phyloP scores from a whole-genome alignment of 352 stramenopile genomes.

The Globisporangium spiculum region DNA sequence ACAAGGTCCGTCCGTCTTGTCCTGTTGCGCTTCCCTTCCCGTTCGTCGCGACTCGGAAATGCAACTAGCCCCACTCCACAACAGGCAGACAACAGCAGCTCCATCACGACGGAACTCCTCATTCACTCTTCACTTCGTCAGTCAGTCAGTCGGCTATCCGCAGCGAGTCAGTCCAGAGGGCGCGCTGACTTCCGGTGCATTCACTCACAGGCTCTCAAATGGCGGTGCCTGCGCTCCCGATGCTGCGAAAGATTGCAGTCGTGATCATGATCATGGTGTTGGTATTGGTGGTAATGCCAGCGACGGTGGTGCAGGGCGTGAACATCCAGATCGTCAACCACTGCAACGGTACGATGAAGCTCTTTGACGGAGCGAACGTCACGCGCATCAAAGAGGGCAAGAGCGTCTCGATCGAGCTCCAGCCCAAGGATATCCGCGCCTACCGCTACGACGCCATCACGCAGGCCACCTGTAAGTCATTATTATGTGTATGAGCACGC shows the following conservation, averaged over 20 bases:
- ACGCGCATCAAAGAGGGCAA: slow-evolving; percentile 10
- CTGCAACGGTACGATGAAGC: slow-evolving; percentile 16
- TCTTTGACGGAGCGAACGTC: slow-evolving; percentile 16
- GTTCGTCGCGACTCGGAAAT: not conserved
- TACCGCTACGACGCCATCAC: slow-evolving; percentile 15
- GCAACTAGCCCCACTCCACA: not conserved
- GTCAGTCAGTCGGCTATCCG: not conserved
- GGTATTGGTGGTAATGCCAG: not conserved
- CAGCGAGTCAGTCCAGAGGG: not conserved
- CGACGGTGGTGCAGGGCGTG: not conserved
- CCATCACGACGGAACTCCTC: too few relatives aligned
- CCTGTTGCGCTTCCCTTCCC: not conserved
- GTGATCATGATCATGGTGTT: not conserved
- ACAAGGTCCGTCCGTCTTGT: not conserved
- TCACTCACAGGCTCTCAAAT: not conserved
- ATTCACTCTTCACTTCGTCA: not conserved
- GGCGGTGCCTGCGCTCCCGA: not conserved
- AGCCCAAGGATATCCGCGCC: slow-evolving; percentile 6
- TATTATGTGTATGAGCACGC: not conserved
- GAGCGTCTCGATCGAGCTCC: slow-evolving; percentile 12
- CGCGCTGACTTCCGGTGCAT: not conserved
- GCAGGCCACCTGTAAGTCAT: slow-evolving; percentile 19
- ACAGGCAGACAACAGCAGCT: too few relatives aligned
- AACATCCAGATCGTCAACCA: slow-evolving; percentile 17
- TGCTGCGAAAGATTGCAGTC: not conserved